Evolutionary conservation across 1,139 yeast genomes (phyloP).

Genomic region (Pichia norvegensis): DNA sequence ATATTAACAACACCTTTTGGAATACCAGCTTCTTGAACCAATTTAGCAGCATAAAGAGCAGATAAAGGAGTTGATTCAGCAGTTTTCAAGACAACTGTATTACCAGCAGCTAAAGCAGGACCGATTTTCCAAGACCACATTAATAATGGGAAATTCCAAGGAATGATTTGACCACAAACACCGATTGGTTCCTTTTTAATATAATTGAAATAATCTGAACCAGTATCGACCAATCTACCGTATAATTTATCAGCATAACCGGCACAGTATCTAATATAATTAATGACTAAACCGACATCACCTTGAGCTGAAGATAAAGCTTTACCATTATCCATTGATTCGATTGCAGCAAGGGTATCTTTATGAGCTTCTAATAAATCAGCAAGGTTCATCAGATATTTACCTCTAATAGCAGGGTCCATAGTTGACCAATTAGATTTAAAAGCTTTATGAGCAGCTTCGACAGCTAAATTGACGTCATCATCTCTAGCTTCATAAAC

Average conservation of each 20-base stretch:
- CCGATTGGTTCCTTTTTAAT: constrained; percentile 70
- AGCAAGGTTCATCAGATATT: constrained; percentile 50
- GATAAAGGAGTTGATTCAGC: constrained; percentile 77
- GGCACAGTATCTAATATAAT: constrained; percentile 55
- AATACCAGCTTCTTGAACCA: constrained; percentile 62
- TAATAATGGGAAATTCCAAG: constrained; percentile 84
- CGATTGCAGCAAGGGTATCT: constrained; percentile 53
- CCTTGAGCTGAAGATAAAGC: constrained; percentile 42
- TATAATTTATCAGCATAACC: constrained; percentile 67
- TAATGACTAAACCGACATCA: constrained; percentile 51
- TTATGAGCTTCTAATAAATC: constrained; percentile 49
- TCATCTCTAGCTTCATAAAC: constrained; percentile 54
- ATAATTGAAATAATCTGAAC: constrained; percentile 52
- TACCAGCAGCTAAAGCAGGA: constrained; percentile 77
- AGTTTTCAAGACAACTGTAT: constrained; percentile 65
- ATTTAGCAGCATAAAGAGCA: constrained; percentile 56
- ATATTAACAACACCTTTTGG: constrained; percentile 78
- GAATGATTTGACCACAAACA: constrained; percentile 82
- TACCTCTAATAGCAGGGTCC: constrained; percentile 44
- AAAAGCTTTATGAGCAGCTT: constrained; percentile 53
- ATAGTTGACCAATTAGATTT: constrained; percentile 35
- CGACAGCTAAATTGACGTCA: constrained; percentile 62
- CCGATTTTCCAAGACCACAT: constrained; percentile 79
- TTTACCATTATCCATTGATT: constrained; percentile 74
- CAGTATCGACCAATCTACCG: constrained; percentile 57